Base-by-base conservation (phyloP, 2,329 filamentous ascomycete species). In the Colletotrichum gloeosporioides region DNA sequence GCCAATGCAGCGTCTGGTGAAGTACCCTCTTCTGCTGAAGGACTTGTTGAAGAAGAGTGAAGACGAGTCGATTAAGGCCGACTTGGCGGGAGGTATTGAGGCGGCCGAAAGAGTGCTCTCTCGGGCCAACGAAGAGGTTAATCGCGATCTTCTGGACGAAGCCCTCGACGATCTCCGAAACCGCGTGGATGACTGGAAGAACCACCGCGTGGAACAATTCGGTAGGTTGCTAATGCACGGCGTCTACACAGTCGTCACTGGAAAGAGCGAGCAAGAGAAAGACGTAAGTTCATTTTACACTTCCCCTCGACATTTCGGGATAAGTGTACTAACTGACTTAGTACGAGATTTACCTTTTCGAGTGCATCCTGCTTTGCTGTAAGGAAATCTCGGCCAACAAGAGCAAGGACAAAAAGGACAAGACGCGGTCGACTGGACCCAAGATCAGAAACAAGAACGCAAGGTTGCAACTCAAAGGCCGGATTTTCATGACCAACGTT, bases 401-500 rank as follows among this genome's bases (percentile, higher is more conserved):
- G 87, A 89, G 84, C 83, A 95, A 94, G 83, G 95, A 95, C 72
- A 96, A 95, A 82, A 93, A 92, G 80, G 92, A 93, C 82, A 92
- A 92, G 82, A 90, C 89, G 7, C 87, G 87, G 72, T 89, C 90
- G 1, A 87, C 87, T 3, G 87, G 85, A 8, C 90, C 92, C 74
- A 95, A 93, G 84, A 82, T 85, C 63, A 86, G 87, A 62, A 92
- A 90, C 81, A 93, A 92, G 83, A 94, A 92, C 80, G 94, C 94
- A 57, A 98, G 96, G 85, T 89, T 99, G 77, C 96, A 98, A 85
- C 90, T 99, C 34, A 99, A 99, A 86, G 97, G 97, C 53, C 93
- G 97, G 68, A 99, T 99, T 81, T 99, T 98, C 87, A 99, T 99
- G 96, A 96, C 96, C 80, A 99, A 99, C 82, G 96, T 99, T 71